A percentile compares a stretch with the other conserved stretches of the same genome.
phyloP scores from a whole-genome alignment of 2,329 filamentous ascomycete species.

The Pyrenophora graminea region DNA sequence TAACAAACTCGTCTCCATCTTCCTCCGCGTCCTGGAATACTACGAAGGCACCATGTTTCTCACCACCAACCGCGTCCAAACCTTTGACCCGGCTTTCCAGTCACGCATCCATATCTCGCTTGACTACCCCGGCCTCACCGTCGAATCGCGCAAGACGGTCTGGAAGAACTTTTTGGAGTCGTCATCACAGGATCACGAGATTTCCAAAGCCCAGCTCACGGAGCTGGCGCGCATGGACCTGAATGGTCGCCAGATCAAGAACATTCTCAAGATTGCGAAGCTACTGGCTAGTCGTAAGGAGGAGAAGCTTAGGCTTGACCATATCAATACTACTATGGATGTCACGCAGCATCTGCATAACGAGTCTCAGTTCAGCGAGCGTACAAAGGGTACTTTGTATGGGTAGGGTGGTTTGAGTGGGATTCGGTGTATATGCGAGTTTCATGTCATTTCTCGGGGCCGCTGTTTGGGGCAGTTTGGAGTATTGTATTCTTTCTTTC shows the following conservation, averaged over 20 bases:
- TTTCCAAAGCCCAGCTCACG: constrained; percentile 16
- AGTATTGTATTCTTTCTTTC: too few species aligned
- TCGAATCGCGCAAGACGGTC: constrained; percentile 42
- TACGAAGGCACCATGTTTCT: constrained; percentile 43
- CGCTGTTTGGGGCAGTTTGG: too few species aligned
- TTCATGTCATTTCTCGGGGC: not conserved
- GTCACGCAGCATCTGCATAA: constrained; percentile 49
- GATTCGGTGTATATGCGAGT: not conserved
- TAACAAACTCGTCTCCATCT: constrained; percentile 48
- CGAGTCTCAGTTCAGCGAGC: constrained; percentile 38
- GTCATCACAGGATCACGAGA: constrained; percentile 20
- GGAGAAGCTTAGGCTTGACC: constrained; percentile 33
- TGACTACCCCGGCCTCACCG: constrained; percentile 33
- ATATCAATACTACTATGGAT: constrained; percentile 44
- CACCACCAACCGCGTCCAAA: constrained; percentile 42
- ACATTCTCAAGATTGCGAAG: constrained; percentile 42
- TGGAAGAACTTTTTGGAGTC: constrained; percentile 46
- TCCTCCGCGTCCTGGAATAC: constrained; percentile 42
- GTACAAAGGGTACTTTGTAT: constrained; percentile 28
- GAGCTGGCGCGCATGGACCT: constrained; percentile 49
- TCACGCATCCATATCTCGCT: constrained; percentile 40
- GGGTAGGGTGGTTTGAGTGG: not conserved
- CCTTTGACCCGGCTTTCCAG: constrained; percentile 40
- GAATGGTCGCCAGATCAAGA: constrained; percentile 60
- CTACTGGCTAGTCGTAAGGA: constrained; percentile 34